Base-by-base conservation (phyloP, 192 early-diverging fungal genomes). In the Coemansia sp. region DNA sequence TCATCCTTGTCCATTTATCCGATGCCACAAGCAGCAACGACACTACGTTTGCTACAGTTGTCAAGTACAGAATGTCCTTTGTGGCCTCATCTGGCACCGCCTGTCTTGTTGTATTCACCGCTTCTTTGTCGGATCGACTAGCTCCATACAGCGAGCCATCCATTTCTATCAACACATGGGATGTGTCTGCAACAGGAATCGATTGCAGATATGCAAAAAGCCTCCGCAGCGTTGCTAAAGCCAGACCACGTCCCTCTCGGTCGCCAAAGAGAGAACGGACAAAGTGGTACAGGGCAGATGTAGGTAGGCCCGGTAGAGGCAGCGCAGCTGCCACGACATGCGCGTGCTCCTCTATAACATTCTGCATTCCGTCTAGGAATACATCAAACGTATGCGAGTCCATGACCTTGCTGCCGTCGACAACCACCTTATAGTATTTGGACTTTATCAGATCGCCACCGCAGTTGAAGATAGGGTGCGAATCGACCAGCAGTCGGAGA, bases 51-150 rank as follows among this genome's bases (percentile, higher is more conserved):
- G 78, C 78, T 22, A 80, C 78, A 0, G 73, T 75, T 8, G 73
- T 65, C 62, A 80, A 64, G 54, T 72, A 80, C 66, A 74, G 61
- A 49, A 72, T 58, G 37, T 80, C 78, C 18, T 68, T 67, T 13
- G 77, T 74, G 2, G 77, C 77, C 21, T 70, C 77, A 10, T 80
- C 77, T 1, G 77, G 77, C 32, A 71, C 77, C 18, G 63, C 68
- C 2, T 41, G 41, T n/a, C 42, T 60, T 40, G 57, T 47, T 26
- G 0, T 12, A 21, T 54, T 16, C 64, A 39, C 21, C 9, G 41
- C 41, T 63, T 61, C 3, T 8, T 22, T 19, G 13, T n/a, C 16
- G 22, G 32, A 13, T 13, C 41, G 1, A 8, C n/a, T 12, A 8
- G 16, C 16, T 9, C 39, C 37, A 37, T 41, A 12, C 36, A 59